A percentile compares a stretch with the other conserved stretches of the same genome.
Evolutionary conservation across 352 stramenopile species (phyloP).

Genomic region (Globisporangium rhizosaccharum): DNA sequence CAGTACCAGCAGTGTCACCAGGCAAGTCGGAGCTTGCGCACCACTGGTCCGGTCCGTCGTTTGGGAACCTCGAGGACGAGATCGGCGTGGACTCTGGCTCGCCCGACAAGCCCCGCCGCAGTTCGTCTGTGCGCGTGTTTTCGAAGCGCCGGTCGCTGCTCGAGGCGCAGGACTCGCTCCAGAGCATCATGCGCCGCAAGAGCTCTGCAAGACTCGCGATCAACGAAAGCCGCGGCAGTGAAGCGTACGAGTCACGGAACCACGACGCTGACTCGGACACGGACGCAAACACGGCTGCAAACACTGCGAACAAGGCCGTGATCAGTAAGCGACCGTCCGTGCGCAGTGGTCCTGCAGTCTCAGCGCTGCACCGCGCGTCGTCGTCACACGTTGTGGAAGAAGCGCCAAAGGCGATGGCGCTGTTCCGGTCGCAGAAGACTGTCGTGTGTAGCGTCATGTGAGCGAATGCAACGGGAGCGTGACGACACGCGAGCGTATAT

Average conservation of each 20-base stretch:
- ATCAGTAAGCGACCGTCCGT: background rate
- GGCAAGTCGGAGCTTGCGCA: background rate
- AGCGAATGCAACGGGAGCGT: background rate
- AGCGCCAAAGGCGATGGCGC: background rate
- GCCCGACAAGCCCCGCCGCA: background rate
- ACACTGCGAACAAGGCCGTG: background rate
- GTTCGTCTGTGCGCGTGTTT: conserved; percentile 4
- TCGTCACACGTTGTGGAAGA: conserved; percentile 2
- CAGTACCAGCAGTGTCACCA: background rate
- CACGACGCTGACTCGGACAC: background rate
- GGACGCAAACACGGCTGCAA: conserved; percentile 2
- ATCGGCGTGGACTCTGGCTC: background rate
- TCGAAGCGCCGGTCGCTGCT: conserved; percentile 24
- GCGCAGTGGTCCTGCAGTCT: background rate
- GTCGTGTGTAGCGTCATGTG: conserved; percentile 26
- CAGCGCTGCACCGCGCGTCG: conserved; percentile 1
- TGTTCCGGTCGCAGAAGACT: conserved; percentile 14
- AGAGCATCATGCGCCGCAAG: conserved; percentile 17
- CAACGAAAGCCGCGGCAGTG: background rate
- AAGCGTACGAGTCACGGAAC: conserved; percentile 1
- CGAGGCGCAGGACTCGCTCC: conserved; percentile 36
- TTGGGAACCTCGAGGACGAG: background rate
- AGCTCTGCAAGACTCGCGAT: conserved; percentile 11
- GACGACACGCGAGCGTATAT: background rate
- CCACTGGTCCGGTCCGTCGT: background rate